phyloP scores from a whole-genome alignment of 257 asterid genomes.

The Salvia hispanica region DNA sequence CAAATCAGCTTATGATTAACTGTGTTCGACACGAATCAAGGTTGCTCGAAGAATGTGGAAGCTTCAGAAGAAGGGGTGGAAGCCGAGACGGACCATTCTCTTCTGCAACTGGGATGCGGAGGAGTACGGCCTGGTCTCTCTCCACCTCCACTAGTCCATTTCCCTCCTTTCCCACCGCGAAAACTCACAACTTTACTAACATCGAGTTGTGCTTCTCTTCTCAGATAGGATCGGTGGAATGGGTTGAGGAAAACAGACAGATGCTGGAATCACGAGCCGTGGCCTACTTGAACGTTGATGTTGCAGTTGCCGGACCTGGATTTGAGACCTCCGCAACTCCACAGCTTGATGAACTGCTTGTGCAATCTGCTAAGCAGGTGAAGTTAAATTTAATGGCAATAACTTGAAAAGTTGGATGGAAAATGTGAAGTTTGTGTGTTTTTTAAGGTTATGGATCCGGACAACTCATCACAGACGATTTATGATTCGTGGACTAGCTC shows the following conservation, averaged over 20 bases:
- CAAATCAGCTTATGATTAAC: not conserved
- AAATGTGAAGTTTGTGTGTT: conserved; percentile 18
- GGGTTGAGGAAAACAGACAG: conserved; percentile 94
- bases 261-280: conserved; percentile 65
- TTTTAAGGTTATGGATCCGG: conserved; percentile 72
- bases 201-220: too few relatives aligned
- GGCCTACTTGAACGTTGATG: conserved; percentile 81
- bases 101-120: conserved; percentile 93
- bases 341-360: conserved; percentile 74
- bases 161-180: not conserved
- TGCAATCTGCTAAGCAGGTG: conserved; percentile 73
- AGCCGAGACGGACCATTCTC: conserved; percentile 79
- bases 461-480: conserved; percentile 77
- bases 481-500: conserved; percentile 76
- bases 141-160: conserved; percentile 26
- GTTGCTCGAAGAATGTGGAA: conserved; percentile 65
- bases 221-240: conserved; percentile 86
- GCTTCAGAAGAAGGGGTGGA: conserved; percentile 60
- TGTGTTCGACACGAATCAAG: conserved; percentile 43
- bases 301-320: conserved; percentile 69
- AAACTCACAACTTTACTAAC: not conserved
- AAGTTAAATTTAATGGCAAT: not conserved
- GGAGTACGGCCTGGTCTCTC: conserved; percentile 86
- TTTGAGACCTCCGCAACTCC: conserved; percentile 76
- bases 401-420: not conserved